These are phyloP conservation scores for Gossypium longicalyx DNA, from an alignment of 345 rosid species.

Conservation along the genomic window DNA sequence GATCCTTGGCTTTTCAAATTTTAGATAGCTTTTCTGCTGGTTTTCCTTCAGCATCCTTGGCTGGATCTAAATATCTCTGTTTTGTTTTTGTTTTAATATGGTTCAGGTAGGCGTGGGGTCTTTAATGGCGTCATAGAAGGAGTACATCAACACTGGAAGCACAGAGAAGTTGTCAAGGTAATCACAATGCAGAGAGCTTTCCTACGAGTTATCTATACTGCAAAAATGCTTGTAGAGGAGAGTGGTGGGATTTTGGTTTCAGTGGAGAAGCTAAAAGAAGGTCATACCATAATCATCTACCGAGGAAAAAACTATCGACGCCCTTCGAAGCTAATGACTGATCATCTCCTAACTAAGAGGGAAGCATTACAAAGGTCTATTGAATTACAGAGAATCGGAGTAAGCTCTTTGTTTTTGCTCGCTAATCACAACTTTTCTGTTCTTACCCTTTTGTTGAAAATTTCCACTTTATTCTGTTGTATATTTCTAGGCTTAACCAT, in stretches of 20 bases:
- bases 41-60: neutral
- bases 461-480: neutral
- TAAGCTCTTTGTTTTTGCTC: slow-evolving; percentile 29
- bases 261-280: slow-evolving; percentile 62
- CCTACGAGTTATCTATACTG: slow-evolving; percentile 54
- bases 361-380: slow-evolving; percentile 65
- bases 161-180: slow-evolving; percentile 75
- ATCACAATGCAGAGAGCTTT: slow-evolving; percentile 66
- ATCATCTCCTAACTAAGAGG: slow-evolving; percentile 66
- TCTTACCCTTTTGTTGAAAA: slow-evolving; percentile 6
- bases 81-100: slow-evolving; percentile 14
- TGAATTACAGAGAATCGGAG: slow-evolving; percentile 72
- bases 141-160: slow-evolving; percentile 90
- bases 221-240: slow-evolving; percentile 66
- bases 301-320: slow-evolving; percentile 88
- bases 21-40: neutral
- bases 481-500: neutral
- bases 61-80: neutral
- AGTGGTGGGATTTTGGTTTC: slow-evolving; percentile 76
- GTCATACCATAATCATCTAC: slow-evolving; percentile 67
- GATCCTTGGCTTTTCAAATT: neutral
- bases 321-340: slow-evolving; percentile 38
- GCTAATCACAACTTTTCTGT: neutral
- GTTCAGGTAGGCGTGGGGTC: slow-evolving; percentile 76
- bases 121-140: slow-evolving; percentile 87